These are phyloP conservation scores for Teunomyces barrocoloradensis DNA, from an alignment of 805 yeast genomes.

Conservation along the genomic window DNA sequence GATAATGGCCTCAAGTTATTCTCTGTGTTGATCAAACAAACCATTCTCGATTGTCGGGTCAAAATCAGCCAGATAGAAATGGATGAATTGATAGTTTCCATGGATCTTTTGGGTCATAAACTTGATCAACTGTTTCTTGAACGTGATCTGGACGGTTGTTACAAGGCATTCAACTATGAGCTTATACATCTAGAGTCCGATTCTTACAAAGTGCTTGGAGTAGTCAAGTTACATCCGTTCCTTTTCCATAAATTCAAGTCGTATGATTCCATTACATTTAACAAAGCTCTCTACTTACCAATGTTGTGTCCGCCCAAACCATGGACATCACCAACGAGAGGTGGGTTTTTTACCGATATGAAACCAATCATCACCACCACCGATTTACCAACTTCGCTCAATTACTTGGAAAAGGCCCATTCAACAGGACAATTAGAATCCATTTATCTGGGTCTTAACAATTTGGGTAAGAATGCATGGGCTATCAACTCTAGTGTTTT, in stretches of 20 bases:
- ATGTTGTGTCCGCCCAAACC: slow-evolving; percentile 38
- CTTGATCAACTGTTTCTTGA: not conserved
- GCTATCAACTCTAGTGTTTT: slow-evolving; percentile 30
- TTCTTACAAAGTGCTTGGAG: slow-evolving; percentile 12
- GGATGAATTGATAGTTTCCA: slow-evolving; percentile 3
- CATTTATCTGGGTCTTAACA: slow-evolving; percentile 26
- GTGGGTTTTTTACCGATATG: slow-evolving; percentile 32
- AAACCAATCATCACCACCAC: slow-evolving; percentile 22
- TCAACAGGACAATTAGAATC: slow-evolving; percentile 31
- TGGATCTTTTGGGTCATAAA: slow-evolving; percentile 4
- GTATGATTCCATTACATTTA: slow-evolving; percentile 9
- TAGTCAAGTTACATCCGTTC: slow-evolving; percentile 23
- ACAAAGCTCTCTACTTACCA: slow-evolving; percentile 25
- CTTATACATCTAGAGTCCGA: not conserved
- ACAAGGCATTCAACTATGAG: slow-evolving; percentile 4
- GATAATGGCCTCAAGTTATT: slow-evolving; percentile 20
- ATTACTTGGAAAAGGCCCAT: slow-evolving; percentile 25
- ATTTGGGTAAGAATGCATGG: slow-evolving; percentile 34
- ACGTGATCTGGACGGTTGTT: not conserved
- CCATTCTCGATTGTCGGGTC: slow-evolving; percentile 14
- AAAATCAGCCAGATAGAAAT: slow-evolving; percentile 7
- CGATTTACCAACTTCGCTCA: slow-evolving; percentile 13
- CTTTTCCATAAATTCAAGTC: slow-evolving; percentile 13
- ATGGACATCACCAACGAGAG: slow-evolving; percentile 32
- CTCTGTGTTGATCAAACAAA: slow-evolving; percentile 14